Base-by-base conservation (phyloP, 345 rosid genomes). In the Mangifera indica region DNA sequence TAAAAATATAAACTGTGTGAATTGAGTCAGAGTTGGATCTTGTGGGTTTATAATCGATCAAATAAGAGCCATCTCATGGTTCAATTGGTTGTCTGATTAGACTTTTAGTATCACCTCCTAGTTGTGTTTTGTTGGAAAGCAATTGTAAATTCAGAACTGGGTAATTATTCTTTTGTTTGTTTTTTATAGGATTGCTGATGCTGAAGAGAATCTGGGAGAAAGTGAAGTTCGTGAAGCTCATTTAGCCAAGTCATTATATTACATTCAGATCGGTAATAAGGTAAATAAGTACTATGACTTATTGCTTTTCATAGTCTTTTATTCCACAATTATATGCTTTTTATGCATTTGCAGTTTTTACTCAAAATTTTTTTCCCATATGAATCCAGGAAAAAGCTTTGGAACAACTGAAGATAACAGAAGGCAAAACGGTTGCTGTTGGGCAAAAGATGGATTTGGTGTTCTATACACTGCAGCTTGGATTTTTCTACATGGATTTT, bases 221-320 rank as follows among this genome's bases (percentile, higher is more conserved):
- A 96, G 98, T 82, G 99, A 96, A 88, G 97, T 93, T 57, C 88
- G 97, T 68, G 98, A 96, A 87, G 95, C 99, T 71, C 98, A 96
- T 84, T 86, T 96, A 77, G 97, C 98, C 13, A 96, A 93, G 78
- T 89, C 99, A 70, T 74, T 96, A 77, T 88, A 85, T 84, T 96
- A 77, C 84, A 85, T 96, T 75, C 86, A 81, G 82, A 90, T 90
- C 65, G 91, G 95, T 76, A 95, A 91, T 73, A 96, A 89, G 97
- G 99, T 96, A 62, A 25, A 70, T 53, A 52, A 69, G 22, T 22
- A 20, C 45, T 46, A 15, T 70, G 22, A 37, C 26, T 72, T 71
- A 42, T n/a, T 66, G 58, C 26, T 71, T 45, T 63, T 5, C 37
- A 37, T 20, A 15, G 63, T 49, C 45, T 29, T 61, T 13, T 32